Conservation (phyloP, 805 yeast species). For the Lachancea cidri region DNA sequence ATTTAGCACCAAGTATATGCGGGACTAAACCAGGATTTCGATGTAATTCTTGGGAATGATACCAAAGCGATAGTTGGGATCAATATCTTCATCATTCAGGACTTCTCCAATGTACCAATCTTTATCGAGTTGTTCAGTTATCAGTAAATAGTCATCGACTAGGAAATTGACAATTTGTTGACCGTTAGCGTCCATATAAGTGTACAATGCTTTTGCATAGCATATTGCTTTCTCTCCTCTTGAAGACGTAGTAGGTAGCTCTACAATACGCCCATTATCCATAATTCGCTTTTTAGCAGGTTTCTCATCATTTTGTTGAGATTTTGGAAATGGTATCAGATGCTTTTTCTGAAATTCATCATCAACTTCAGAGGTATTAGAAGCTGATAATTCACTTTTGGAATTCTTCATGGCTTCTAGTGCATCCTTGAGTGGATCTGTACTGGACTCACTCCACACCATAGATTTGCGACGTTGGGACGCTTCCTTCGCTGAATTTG, state of each 20-base stretch:
- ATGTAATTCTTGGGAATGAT: slow-evolving; percentile 12
- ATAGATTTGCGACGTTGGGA: slow-evolving; percentile 27
- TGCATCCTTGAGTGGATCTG: slow-evolving; percentile 29
- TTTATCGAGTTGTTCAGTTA: slow-evolving; percentile 27
- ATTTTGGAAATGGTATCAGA: slow-evolving; percentile 4
- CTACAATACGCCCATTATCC: slow-evolving; percentile 30
- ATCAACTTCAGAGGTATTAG: background rate
- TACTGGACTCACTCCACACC: slow-evolving; percentile 20
- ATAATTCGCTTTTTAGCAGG: slow-evolving; percentile 3
- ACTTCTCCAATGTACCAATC: slow-evolving; percentile 35
- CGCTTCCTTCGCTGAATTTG: background rate
- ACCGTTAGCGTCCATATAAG: slow-evolving; percentile 25
- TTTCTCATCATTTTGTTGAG: background rate
- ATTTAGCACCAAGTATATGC: background rate
- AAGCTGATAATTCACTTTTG: slow-evolving; percentile 13
- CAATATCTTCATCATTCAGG: slow-evolving; percentile 13
- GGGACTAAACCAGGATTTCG: slow-evolving; percentile 3
- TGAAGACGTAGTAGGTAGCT: slow-evolving; percentile 24
- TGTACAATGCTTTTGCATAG: slow-evolving; percentile 31
- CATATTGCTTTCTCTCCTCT: slow-evolving; percentile 24
- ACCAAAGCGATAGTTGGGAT: slow-evolving; percentile 8
- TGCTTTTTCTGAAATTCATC: slow-evolving; percentile 2
- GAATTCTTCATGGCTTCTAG: slow-evolving; percentile 28
- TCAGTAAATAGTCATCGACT: slow-evolving; percentile 27
- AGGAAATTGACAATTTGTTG: slow-evolving; percentile 29